phyloP scores from a whole-genome alignment of 768 basidiomycete species.

The Mycena pura region DNA sequence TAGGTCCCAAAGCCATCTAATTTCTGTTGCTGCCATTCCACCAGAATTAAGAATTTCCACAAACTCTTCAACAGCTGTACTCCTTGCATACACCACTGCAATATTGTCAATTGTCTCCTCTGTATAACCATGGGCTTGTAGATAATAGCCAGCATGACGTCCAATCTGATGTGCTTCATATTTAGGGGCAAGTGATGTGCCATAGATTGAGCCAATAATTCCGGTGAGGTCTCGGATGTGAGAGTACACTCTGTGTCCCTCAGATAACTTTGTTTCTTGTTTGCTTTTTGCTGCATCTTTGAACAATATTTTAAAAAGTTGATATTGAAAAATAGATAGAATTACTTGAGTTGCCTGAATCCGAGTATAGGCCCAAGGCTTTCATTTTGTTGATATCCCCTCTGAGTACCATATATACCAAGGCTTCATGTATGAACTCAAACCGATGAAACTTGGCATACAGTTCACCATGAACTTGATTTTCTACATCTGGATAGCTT shows the following conservation, averaged over 20 bases:
- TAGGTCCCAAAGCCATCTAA: conserved; percentile 4
- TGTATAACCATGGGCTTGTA: conserved; percentile 4
- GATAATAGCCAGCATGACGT: background rate
- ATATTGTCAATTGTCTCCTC: background rate
- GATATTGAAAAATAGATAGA: too few relatives aligned
- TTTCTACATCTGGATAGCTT: background rate
- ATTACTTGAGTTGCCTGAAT: too few relatives aligned
- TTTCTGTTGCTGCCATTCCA: conserved; percentile 11
- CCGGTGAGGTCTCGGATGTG: conserved; percentile 1
- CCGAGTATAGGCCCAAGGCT: background rate
- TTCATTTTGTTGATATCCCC: background rate
- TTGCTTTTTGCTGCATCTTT: background rate
- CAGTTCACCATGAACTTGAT: background rate
- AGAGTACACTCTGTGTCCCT: background rate
- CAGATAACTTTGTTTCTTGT: background rate
- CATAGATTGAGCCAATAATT: conserved; percentile 2
- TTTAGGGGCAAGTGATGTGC: background rate
- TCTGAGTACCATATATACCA: conserved; percentile 8
- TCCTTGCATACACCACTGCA: background rate
- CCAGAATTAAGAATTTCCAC: background rate
- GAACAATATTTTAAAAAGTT: too few relatives aligned
- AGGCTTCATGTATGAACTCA: background rate
- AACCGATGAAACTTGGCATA: background rate
- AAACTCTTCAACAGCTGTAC: background rate
- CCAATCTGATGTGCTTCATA: background rate